Percentiles rank a stretch among this genome's conserved stretches.
These are phyloP conservation scores for Penicillium waksmanii DNA, from an alignment of 495 filamentous ascomycete species.

Conservation along the genomic window DNA sequence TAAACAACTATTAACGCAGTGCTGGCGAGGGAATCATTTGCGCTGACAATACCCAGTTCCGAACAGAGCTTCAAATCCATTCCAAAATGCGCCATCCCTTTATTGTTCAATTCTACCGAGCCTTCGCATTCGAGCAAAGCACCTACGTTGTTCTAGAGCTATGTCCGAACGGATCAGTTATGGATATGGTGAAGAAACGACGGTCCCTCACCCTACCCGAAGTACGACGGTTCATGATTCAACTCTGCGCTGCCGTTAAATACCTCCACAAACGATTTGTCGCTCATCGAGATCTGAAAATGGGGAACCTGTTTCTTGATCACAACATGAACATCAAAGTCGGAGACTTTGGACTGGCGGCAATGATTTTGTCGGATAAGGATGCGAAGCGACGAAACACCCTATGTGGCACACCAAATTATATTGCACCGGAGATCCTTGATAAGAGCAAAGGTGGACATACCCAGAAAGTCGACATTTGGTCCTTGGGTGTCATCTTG, in stretches of 20 bases:
- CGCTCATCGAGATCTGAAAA: slow-evolving; percentile 96
- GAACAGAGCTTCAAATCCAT: slow-evolving; percentile 96
- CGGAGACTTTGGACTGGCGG: slow-evolving; percentile 97
- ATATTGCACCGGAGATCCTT: slow-evolving; percentile 96
- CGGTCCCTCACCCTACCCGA: slow-evolving; percentile 88
- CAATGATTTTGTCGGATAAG: slow-evolving; percentile 81
- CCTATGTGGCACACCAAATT: slow-evolving; percentile 96
- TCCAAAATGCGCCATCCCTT: slow-evolving; percentile 94
- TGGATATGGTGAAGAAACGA: slow-evolving; percentile 94
- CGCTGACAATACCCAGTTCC: slow-evolving; percentile 63
- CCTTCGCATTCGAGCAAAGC: slow-evolving; percentile 84
- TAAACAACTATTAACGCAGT: slow-evolving; percentile 31
- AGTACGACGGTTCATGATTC: slow-evolving; percentile 86
- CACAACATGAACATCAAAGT: slow-evolving; percentile 96
- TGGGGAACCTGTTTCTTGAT: slow-evolving; percentile 97
- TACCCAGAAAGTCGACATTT: slow-evolving; percentile 92
- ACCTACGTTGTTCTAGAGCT: slow-evolving; percentile 95
- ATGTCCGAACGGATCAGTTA: slow-evolving; percentile 94
- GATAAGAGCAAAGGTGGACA: slow-evolving; percentile 77
- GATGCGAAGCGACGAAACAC: slow-evolving; percentile 86
- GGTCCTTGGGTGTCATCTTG: slow-evolving; percentile 97
- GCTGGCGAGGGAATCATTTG: background rate
- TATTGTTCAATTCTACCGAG: slow-evolving; percentile 92
- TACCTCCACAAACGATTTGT: slow-evolving; percentile 95
- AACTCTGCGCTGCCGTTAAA: slow-evolving; percentile 94